phyloP scores from a whole-genome alignment of 1,139 yeast genomes.

The Dujonia santamariae region DNA sequence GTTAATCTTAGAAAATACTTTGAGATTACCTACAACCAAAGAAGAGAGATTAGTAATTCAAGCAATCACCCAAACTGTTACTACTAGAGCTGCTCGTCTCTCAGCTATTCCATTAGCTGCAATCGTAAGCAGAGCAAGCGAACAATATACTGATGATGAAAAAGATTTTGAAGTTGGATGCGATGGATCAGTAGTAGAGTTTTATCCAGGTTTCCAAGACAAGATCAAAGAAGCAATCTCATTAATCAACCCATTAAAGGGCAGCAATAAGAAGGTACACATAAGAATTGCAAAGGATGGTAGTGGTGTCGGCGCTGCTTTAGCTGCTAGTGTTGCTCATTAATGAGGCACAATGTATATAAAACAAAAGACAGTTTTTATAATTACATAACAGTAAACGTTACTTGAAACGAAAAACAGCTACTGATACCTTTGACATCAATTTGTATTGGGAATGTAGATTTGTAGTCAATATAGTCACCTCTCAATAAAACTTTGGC shows the following conservation, averaged over 20 bases:
- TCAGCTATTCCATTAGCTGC: slow-evolving; percentile 91
- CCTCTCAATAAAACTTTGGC: no score
- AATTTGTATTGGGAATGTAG: no score
- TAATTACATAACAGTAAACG: neutral
- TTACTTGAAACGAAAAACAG: neutral
- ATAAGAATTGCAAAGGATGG: slow-evolving; percentile 89
- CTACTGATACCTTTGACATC: no score
- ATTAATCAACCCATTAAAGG: slow-evolving; percentile 65
- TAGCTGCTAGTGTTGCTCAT: slow-evolving; percentile 60
- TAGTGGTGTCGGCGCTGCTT: slow-evolving; percentile 94
- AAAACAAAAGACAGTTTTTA: no score
- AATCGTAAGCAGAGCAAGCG: slow-evolving; percentile 41
- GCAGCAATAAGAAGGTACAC: slow-evolving; percentile 66
- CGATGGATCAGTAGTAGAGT: slow-evolving; percentile 91
- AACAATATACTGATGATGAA: slow-evolving; percentile 48
- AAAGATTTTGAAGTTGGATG: slow-evolving; percentile 86
- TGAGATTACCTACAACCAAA: slow-evolving; percentile 62
- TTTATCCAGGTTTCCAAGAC: slow-evolving; percentile 82
- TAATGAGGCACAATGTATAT: slow-evolving; percentile 6
- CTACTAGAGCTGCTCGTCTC: slow-evolving; percentile 80
- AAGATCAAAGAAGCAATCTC: slow-evolving; percentile 74
- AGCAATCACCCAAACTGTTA: slow-evolving; percentile 68
- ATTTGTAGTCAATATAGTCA: no score
- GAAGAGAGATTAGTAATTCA: slow-evolving; percentile 75
- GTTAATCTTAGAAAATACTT: slow-evolving; percentile 57